Evolutionary conservation across 208 protist species (phyloP), one percentile per base, ranked within the genome.

Genomic region (Leishmania turanica): DNA sequence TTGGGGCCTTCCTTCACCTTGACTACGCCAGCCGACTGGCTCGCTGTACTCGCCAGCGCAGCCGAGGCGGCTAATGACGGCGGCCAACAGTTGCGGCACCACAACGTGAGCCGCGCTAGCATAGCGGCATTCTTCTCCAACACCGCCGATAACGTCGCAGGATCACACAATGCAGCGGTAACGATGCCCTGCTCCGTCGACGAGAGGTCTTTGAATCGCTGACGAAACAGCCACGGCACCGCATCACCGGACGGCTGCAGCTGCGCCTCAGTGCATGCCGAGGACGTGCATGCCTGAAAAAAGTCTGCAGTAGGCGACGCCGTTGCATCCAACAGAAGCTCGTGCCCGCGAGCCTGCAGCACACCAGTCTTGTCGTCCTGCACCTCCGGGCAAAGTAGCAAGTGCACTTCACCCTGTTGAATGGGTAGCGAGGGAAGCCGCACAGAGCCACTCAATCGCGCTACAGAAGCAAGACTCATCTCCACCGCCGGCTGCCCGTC

Each of bases 341-440:
- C 85, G 42, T 82, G 62, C 21, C 81, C 81, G 11, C 81, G 69
- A 2, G 72, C 54, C 19, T 51, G 40, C 19, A 40, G 24, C 34
- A 47, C n/a, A 51, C 42, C 72, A n/a, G 24, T 9, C 40, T 81
- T 74, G 11, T 45, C 54, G 2, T 58, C 51, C 24, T 47, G 49
- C 15, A 64, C 69, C n/a, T 66, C 9, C 7, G 82, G 62, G 51
- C 78, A 74, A 11, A 87, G 77, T 2, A 90, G 79, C 19, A 72
- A 21, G 6, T 85, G 76, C 47, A 91, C 6, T 68, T 96, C 92
- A 24, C 92, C 92, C 24, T 77, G 40, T 66, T 93, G 91, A 42
- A 91, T 21, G 19, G 83, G 87, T 64, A 96, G 72, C 3, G 66
- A 64, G 17, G 92, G 92, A 21, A 94, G 79, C 64, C 80, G 68